Evolutionary conservation across 768 basidiomycete genomes (phyloP), one percentile per base, ranked within the genome.

Genomic region (Lactifluus pinguis): DNA sequence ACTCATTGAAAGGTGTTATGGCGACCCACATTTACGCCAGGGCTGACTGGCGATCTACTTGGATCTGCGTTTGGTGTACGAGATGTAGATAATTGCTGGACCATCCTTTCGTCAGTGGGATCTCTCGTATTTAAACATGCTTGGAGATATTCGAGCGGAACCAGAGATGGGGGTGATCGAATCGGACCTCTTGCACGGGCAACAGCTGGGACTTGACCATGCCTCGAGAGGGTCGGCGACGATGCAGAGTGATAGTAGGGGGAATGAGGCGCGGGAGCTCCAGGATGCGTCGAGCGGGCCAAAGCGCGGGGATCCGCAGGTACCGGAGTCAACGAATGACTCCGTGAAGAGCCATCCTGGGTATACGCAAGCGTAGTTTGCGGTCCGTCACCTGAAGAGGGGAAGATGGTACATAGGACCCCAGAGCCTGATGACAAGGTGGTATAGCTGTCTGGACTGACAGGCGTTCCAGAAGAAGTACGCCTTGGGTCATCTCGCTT

Each of bases 321-420:
- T 15, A 19, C 6, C 19, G 61, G 47, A 8, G 52, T 52, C 15
- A 39, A 21, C 15, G 61, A 17, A 32, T 54, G 52, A 29, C n/a
- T 30, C 17, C 61, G 61, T n/a, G 50, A 32, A 41, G 47, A 36
- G 17, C 55, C 41, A 29, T 62, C 61, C 34, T 62, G 56, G 3
- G 61, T 57, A 47, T 64, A 64, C 4, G 56, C n/a, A 29, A 53
- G 63, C 14, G 63, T 30, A 7, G 64, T 57, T 17, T 53, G 55
- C 13, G 64, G 64, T 25, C 64, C 59, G n/a, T 64, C 54, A 6
- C 55, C 62, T 17, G 55, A 56, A 17, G 65, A 65, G 7, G 65
- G 63, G 25, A 66, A 66, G 17, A 65, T 66, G 19, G 65, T 66
- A 15, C 57, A 66, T 10, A 66, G 41, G 36, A 59, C 63, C 14